Evolutionary conservation across 2,329 filamentous ascomycete species (phyloP), one percentile per base, ranked within the genome.

Genomic region (Aureobasidium sp.): DNA sequence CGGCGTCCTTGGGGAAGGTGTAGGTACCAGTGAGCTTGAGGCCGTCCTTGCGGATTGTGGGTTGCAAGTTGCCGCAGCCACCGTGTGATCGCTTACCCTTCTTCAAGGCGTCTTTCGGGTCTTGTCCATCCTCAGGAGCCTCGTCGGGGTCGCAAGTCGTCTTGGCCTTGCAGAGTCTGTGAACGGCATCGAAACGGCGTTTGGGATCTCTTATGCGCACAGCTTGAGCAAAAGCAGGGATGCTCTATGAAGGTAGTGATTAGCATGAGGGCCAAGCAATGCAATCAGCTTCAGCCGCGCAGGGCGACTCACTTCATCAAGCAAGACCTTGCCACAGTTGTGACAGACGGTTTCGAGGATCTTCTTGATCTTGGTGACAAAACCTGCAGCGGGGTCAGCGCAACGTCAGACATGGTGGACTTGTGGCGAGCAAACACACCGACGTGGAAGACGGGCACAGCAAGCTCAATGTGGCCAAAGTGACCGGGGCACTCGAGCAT

Each of bases 321-420:
- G 88, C 82, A 96, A 85, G 74, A 97, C 90, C 82, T 94, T 96
- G 79, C 92, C 93, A 83, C 95, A 99, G 77, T 95, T 97, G 80
- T 96, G 92, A 84, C 95, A 99, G 76, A 99, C 92, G 70, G 92
- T 94, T 83, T 99, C 95, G 76, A 99, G 82, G 70, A 99, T 86
- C 82, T 97, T 99, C 83, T 99, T 99, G 78, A 96, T 92, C 81
- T 97, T 97, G 76, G 90, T 95, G 79, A 99, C 89, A 78, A 97
- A 99, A 71, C 94, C 94, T 81, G 82, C 79, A 70, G n/a, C 67
- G 74, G 74, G 66, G 76, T 74, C 59, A 68, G 64, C 58, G 37
- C 17, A 45, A 45, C 20, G 37, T 22, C 17, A 34, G 27, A 55
- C 11, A 59, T 34, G n/a, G 5, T 29, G 31, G 34, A 15, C 20